Conservation (phyloP, 805 yeast species). For the Lipomyces lipofer region DNA sequence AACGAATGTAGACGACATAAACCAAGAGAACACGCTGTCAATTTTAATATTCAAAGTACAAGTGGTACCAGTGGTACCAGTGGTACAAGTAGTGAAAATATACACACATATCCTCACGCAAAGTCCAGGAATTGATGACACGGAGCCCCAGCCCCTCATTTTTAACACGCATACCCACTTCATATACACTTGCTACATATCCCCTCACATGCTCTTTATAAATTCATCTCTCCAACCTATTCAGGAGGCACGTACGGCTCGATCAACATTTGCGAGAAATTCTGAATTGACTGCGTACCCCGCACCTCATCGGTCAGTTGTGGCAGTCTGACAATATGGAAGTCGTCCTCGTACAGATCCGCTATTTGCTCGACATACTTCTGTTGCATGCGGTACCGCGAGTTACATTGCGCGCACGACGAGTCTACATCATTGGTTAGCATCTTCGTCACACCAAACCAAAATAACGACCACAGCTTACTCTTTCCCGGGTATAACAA, state of each 20-base stretch:
- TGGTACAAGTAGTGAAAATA: too few relatives aligned
- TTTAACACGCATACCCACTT: too few relatives aligned
- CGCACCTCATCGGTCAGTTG: constrained; percentile 92
- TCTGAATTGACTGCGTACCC: constrained; percentile 80
- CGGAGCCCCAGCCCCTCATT: too few relatives aligned
- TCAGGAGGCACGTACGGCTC: constrained; percentile 27
- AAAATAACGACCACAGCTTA: background rate
- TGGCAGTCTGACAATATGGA: constrained; percentile 94
- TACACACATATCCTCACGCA: too few relatives aligned
- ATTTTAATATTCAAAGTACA: too few relatives aligned
- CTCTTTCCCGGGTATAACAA: constrained; percentile 76
- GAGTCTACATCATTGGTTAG: constrained; percentile 39
- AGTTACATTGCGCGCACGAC: constrained; percentile 82
- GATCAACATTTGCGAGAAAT: constrained; percentile 78
- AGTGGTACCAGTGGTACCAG: too few relatives aligned
- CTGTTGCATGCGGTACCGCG: constrained; percentile 94
- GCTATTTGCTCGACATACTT: constrained; percentile 93
- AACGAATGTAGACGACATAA: too few relatives aligned
- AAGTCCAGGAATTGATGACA: too few relatives aligned
- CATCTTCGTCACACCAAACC: background rate
- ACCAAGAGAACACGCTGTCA: too few relatives aligned
- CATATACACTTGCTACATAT: too few relatives aligned
- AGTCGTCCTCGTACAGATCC: constrained; percentile 88
- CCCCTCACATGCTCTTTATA: too few relatives aligned
- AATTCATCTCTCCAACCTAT: too few relatives aligned